phyloP scores from a whole-genome alignment of 371 early-diverging fungal genomes.

The Mucor indicus region DNA sequence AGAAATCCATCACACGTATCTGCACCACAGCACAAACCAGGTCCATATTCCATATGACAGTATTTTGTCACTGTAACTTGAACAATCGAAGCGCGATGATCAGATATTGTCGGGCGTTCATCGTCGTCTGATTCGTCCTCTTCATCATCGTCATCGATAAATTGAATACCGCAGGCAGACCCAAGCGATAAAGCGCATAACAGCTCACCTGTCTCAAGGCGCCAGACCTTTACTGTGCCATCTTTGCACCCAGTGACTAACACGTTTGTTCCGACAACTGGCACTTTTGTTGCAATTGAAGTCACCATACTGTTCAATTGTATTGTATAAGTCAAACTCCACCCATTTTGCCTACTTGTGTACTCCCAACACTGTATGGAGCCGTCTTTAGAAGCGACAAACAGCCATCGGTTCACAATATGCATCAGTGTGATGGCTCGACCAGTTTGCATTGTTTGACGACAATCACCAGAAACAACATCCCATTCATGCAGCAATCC shows the following conservation, averaged over 20 bases:
- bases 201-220: slow-evolving; percentile 71
- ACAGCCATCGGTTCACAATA: slow-evolving; percentile 25
- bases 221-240: slow-evolving; percentile 87
- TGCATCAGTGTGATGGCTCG: slow-evolving; percentile 23
- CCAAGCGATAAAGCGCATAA: slow-evolving; percentile 31
- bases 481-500: slow-evolving; percentile 30
- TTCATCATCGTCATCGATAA: slow-evolving; percentile 5
- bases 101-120: neutral
- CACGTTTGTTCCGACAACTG: slow-evolving; percentile 35
- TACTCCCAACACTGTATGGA: slow-evolving; percentile 40
- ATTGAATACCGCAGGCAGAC: neutral
- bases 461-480: slow-evolving; percentile 25
- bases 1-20: slow-evolving; percentile 34
- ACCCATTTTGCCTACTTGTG: slow-evolving; percentile 23
- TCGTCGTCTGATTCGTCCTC: neutral
- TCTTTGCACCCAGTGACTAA: slow-evolving; percentile 84
- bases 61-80: slow-evolving; percentile 28
- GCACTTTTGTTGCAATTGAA: slow-evolving; percentile 22
- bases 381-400: slow-evolving; percentile 31
- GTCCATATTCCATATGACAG: slow-evolving; percentile 29
- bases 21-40: slow-evolving; percentile 19
- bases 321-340: slow-evolving; percentile 26
- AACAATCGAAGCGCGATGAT: slow-evolving; percentile 24
- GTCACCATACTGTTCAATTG: slow-evolving; percentile 18
- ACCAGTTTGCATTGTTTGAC: slow-evolving; percentile 19